phyloP scores from a whole-genome alignment of 2,329 filamentous ascomycete genomes.

The Ascochyta lentis region DNA sequence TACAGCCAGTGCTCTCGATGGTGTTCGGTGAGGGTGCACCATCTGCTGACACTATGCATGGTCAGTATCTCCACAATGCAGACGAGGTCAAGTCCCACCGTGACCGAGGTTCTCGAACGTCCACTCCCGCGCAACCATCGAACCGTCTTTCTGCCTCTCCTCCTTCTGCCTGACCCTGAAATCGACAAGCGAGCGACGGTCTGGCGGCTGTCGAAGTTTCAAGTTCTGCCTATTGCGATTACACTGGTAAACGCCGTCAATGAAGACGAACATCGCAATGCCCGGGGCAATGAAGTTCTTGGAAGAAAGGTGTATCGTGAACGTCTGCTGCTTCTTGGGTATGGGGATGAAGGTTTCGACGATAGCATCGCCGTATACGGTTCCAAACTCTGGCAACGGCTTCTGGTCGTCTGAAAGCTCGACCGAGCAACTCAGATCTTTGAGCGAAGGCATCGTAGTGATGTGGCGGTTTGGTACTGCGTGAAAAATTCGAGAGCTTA shows the following conservation, averaged over 20 bases:
- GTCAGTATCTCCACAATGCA: conserved; percentile 22
- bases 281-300: conserved; percentile 60
- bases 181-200: conserved; percentile 51
- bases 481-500: not conserved
- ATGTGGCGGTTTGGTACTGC: not conserved
- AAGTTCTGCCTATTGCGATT: conserved; percentile 60
- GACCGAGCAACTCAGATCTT: conserved; percentile 60
- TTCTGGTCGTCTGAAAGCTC: conserved; percentile 54
- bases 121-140: conserved; percentile 61
- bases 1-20: conserved; percentile 53
- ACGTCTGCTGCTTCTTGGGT: conserved; percentile 52
- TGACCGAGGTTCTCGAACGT: conserved; percentile 59
- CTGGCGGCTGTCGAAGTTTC: conserved; percentile 35
- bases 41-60: conserved; percentile 45
- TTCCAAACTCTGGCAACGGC: conserved; percentile 57
- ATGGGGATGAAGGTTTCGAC: conserved; percentile 61
- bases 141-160: conserved; percentile 54
- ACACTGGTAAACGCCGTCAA: conserved; percentile 64
- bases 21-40: conserved; percentile 43
- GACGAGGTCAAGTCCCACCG: conserved; percentile 42
- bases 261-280: conserved; percentile 62
- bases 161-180: conserved; percentile 63
- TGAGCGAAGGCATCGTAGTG: conserved; percentile 60
- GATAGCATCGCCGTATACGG: conserved; percentile 58
- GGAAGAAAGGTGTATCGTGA: conserved; percentile 58